These are phyloP conservation scores for Leishmania lainsoni DNA, from an alignment of 208 protist species.

Conservation along the genomic window DNA sequence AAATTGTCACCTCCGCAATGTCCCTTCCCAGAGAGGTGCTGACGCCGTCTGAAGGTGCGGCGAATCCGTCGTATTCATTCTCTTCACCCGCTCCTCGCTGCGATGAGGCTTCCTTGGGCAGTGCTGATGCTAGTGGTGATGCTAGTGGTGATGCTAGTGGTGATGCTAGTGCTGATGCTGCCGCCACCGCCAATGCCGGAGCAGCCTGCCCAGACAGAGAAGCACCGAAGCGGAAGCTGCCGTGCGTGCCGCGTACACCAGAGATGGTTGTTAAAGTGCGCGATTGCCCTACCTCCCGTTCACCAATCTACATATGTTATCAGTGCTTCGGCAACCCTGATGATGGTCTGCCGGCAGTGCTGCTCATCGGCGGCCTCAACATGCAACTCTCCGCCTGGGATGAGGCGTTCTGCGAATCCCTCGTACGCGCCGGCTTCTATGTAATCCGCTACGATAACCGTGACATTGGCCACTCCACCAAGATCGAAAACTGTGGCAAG, in stretches of 20 bases:
- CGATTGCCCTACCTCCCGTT: slow-evolving; percentile 49
- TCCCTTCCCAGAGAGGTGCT: neutral
- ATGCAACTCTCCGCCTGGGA: slow-evolving; percentile 83
- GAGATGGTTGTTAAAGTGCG: slow-evolving; percentile 67
- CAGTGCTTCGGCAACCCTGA: slow-evolving; percentile 72
- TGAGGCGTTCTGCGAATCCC: slow-evolving; percentile 72
- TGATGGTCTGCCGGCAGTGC: slow-evolving; percentile 34
- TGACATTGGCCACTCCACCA: slow-evolving; percentile 79
- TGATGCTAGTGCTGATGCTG: neutral
- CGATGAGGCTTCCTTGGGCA: no score
- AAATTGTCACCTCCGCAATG: neutral
- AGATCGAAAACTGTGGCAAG: slow-evolving; percentile 52
- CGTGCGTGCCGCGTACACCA: slow-evolving; percentile 32
- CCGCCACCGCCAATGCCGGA: neutral
- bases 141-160: no score
- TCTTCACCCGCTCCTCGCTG: neutral
- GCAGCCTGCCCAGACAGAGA: neutral
- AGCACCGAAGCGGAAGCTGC: neutral
- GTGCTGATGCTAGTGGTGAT: no score
- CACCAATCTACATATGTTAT: slow-evolving; percentile 73
- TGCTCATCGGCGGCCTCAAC: slow-evolving; percentile 80
- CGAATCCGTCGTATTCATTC: neutral
- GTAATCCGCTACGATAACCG: slow-evolving; percentile 84
- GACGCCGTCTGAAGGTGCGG: neutral
- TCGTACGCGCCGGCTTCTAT: slow-evolving; percentile 67